Percentiles rank a stretch among this genome's conserved stretches.
phyloP scores from a whole-genome alignment of 2,329 filamentous ascomycete species.

The Alternaria metachromatica region DNA sequence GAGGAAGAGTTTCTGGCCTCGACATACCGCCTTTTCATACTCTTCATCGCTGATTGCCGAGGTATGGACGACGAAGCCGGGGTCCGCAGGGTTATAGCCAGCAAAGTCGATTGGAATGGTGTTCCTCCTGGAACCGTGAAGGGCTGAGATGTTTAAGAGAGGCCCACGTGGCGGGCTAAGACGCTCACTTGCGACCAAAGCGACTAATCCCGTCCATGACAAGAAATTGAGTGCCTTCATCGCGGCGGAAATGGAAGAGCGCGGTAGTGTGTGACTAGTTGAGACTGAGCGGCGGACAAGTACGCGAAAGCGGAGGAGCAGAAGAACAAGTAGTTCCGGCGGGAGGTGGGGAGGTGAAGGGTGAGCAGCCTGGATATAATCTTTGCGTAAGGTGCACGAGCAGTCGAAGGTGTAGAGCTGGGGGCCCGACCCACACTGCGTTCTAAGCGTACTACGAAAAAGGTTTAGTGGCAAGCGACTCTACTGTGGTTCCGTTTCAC shows the following conservation, averaged over 20 bases:
- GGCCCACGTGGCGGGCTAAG: too few relatives aligned
- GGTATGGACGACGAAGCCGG: neutral
- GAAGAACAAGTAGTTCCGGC: neutral
- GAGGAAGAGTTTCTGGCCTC: neutral
- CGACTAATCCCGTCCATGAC: neutral
- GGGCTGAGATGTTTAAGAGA: neutral
- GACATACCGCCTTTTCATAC: neutral
- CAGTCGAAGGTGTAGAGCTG: neutral
- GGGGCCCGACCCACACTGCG: neutral
- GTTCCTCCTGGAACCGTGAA: neutral
- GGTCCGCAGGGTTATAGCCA: neutral
- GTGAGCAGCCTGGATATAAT: neutral
- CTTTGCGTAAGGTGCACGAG: neutral
- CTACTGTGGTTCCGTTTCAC: neutral
- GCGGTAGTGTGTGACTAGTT: neutral
- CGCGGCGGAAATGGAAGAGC: neutral
- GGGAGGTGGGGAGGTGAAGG: neutral
- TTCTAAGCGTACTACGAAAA: neutral
- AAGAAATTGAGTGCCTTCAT: neutral
- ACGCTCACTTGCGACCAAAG: neutral
- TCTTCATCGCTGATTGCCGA: neutral
- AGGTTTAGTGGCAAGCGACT: neutral
- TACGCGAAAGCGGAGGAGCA: neutral
- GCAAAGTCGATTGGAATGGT: neutral
- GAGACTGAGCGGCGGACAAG: neutral